Conservation (phyloP, 768 basidiomycete species). For the Naganishia kalamii region DNA sequence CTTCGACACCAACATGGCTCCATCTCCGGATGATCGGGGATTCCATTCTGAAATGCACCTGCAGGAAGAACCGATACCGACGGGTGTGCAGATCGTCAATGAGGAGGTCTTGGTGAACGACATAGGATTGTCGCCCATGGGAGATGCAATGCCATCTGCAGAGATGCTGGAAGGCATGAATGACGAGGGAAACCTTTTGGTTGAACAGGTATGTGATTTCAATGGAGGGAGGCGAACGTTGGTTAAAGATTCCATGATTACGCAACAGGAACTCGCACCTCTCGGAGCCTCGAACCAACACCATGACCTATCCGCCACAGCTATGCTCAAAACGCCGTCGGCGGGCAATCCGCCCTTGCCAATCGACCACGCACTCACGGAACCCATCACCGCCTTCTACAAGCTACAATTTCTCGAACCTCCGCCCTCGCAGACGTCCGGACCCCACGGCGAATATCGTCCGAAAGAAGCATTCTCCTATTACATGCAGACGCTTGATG, state of each 20-base stretch:
- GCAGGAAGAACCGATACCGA: neutral
- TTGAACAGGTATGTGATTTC: neutral
- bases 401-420: constrained; percentile 40
- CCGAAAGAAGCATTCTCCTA: constrained; percentile 66
- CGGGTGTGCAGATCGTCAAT: constrained; percentile 11
- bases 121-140: neutral
- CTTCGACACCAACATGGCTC: neutral
- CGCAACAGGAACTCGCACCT: neutral
- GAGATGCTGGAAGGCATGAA: neutral
- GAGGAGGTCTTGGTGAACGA: constrained; percentile 9
- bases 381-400: constrained; percentile 45
- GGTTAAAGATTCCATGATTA: neutral
- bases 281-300: neutral
- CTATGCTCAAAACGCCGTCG: constrained; percentile 2
- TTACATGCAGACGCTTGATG: constrained; percentile 89
- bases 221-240: neutral
- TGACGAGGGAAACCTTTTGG: neutral
- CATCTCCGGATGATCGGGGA: neutral
- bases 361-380: constrained; percentile 40
- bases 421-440: neutral
- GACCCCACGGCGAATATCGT: constrained; percentile 6
- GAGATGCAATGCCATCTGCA: neutral
- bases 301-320: neutral
- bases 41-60: neutral
- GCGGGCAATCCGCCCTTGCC: constrained; percentile 31